Evolutionary conservation across 2,329 filamentous ascomycete genomes (phyloP), one percentile per base, ranked within the genome.

Genomic region (Massarina eburnea): DNA sequence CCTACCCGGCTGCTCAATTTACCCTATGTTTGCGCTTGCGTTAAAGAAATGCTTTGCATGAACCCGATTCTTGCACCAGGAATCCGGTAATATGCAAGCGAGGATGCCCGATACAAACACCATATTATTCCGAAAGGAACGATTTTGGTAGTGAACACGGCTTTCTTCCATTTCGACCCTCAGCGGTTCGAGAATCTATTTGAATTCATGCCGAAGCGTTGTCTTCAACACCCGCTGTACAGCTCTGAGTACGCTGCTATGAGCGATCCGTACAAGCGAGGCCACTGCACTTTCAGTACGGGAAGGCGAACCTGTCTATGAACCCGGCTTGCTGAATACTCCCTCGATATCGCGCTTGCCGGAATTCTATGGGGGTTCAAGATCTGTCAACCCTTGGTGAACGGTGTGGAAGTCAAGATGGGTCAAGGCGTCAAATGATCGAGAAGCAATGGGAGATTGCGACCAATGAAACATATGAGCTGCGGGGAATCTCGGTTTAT

Each of bases 71-170:
- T 45, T 2, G 54, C 32, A 3, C 38, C 46, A 3, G 57, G 51
- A 8, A 26, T 33, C n/a, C 49, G 43, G 8, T 68, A 71, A 36
- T 45, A 46, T 21, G 59, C 55, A 12, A 55, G 43, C 17, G 51
- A 53, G 5, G 66, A 69, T 20, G 49, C 54, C 14, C 32, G 40
- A 8, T 71, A 70, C 47, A 61, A 67, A 24, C 59, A 59, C 26
- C 57, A 64, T 29, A 40, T 49, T 27, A 70, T 73, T 18, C 69
- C 70, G 14, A 62, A 62, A 32, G 61, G 58, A 17, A 64, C 68
- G 7, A 57, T 62, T 3, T 32, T 71, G 9, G 20, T 58, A 8
- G 41, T 46, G 8, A 65, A 57, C n/a, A 37, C 39, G 8, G 47
- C 34, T 2, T 45, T 44, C 18, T 49, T 69, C 8, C 59, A 68